Percentiles rank a stretch among this genome's conserved stretches.
These are phyloP conservation scores for Fusarium dlaminii DNA, from an alignment of 2,329 filamentous ascomycete species.

Conservation along the genomic window DNA sequence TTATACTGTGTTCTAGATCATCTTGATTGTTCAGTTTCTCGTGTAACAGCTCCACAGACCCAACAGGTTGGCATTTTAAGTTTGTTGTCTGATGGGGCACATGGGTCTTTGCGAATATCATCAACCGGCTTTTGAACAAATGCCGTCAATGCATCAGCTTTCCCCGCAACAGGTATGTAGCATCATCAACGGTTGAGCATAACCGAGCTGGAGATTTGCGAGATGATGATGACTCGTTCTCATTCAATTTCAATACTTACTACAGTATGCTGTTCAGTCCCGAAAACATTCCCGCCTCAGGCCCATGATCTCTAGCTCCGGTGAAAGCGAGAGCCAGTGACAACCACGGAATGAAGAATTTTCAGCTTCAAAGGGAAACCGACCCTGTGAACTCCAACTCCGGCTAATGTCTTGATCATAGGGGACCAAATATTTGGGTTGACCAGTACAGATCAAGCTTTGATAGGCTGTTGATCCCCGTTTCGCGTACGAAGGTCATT, in stretches of 20 bases:
- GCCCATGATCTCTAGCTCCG: conserved; percentile 14
- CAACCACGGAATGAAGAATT: neutral
- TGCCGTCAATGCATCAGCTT: neutral
- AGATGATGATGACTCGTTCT: conserved; percentile 16
- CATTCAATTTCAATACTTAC: neutral
- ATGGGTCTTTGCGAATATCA: conserved; percentile 1
- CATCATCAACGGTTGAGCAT: conserved; percentile 1
- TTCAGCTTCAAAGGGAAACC: conserved; percentile 31
- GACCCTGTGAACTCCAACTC: conserved; percentile 21
- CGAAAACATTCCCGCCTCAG: conserved; percentile 1
- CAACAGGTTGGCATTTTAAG: neutral
- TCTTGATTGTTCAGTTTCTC: neutral
- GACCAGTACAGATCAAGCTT: neutral
- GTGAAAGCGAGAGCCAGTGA: conserved; percentile 23
- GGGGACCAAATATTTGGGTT: neutral
- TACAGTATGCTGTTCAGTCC: neutral
- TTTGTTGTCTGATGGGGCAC: neutral
- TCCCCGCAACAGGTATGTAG: conserved; percentile 19
- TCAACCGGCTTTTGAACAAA: neutral
- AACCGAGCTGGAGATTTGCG: neutral
- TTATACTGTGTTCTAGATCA: neutral
- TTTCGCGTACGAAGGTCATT: conserved; percentile 1
- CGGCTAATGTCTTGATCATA: conserved; percentile 2
- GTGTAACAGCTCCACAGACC: neutral
- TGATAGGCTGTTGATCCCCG: conserved; percentile 9